These are phyloP conservation scores for Fraxinus platypoda DNA, from an alignment of 305 asterid genomes.

Conservation along the genomic window DNA sequence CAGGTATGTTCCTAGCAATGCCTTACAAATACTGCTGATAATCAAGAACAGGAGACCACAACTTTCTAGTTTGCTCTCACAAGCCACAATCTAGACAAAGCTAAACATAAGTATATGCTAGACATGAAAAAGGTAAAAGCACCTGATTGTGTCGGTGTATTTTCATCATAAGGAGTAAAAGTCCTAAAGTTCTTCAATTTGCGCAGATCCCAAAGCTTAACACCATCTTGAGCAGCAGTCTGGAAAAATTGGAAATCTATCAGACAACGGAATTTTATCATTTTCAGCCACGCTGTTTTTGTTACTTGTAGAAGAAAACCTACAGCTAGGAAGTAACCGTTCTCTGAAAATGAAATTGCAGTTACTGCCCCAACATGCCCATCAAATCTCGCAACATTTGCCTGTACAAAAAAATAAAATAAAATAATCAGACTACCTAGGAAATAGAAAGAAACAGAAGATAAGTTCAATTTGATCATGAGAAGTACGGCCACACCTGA, in stretches of 20 bases:
- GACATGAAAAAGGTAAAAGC: slow-evolving; percentile 11
- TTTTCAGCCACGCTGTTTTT: background rate
- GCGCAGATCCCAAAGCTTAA: slow-evolving; percentile 96
- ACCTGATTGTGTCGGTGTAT: slow-evolving; percentile 88
- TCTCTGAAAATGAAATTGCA: slow-evolving; percentile 93
- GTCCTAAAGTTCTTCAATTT: slow-evolving; percentile 85
- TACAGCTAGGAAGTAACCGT: slow-evolving; percentile 97
- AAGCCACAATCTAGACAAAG: background rate
- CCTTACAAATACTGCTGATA: background rate
- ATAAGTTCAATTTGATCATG: background rate
- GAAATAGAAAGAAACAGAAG: background rate
- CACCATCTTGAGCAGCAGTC: slow-evolving; percentile 99
- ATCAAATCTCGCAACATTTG: slow-evolving; percentile 82
- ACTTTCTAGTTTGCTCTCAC: background rate
- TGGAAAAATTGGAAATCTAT: slow-evolving; percentile 38
- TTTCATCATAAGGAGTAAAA: slow-evolving; percentile 78
- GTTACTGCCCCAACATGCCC: slow-evolving; percentile 86
- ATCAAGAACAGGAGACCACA: background rate
- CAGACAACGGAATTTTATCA: slow-evolving; percentile 14
- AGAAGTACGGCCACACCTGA: slow-evolving; percentile 52
- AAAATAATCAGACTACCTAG: background rate
- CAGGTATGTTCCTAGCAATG: background rate
- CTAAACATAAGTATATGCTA: background rate
- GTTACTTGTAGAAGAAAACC: slow-evolving; percentile 27
- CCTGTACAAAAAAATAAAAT: slow-evolving; percentile 35